Percentiles rank a stretch among this genome's conserved stretches.
Conservation (phyloP, 2,329 filamentous ascomycete genomes). For the Penicillium thymicola region DNA sequence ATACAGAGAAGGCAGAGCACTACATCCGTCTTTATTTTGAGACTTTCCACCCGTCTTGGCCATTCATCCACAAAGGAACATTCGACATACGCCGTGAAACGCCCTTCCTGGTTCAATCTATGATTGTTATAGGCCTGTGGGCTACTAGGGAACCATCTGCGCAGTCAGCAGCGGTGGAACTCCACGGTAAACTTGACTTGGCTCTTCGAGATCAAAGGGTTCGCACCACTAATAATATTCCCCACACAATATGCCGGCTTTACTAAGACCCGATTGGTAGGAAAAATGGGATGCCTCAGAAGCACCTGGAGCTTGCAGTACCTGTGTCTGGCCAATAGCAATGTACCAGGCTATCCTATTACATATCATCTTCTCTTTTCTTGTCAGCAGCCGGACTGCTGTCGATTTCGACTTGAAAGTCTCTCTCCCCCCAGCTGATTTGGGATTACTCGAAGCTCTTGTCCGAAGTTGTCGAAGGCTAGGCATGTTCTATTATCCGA, state of each 20-base stretch:
- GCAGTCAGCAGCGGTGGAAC: slow-evolving; percentile 22
- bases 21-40: slow-evolving; percentile 28
- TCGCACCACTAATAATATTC: background rate
- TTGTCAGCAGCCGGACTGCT: background rate
- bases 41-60: slow-evolving; percentile 28
- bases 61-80: slow-evolving; percentile 26
- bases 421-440: slow-evolving; percentile 3
- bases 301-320: background rate
- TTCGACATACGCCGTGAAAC: slow-evolving; percentile 23
- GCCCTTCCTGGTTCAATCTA: slow-evolving; percentile 29
- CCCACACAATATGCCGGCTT: background rate
- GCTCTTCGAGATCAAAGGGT: slow-evolving; percentile 30
- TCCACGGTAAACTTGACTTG: slow-evolving; percentile 22
- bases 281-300: slow-evolving; percentile 24
- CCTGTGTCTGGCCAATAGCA: slow-evolving; percentile 29
- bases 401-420: slow-evolving; percentile 16
- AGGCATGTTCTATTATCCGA: slow-evolving; percentile 31
- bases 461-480: slow-evolving; percentile 26
- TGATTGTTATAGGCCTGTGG: slow-evolving; percentile 30
- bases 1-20: slow-evolving; percentile 5
- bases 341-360: slow-evolving; percentile 34
- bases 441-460: slow-evolving; percentile 20
- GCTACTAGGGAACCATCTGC: slow-evolving; percentile 13
- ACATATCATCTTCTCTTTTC: slow-evolving; percentile 28
- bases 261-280: slow-evolving; percentile 9